Base-by-base conservation (phyloP, 2,329 filamentous ascomycete species). In the Samsoniella hepiali region DNA sequence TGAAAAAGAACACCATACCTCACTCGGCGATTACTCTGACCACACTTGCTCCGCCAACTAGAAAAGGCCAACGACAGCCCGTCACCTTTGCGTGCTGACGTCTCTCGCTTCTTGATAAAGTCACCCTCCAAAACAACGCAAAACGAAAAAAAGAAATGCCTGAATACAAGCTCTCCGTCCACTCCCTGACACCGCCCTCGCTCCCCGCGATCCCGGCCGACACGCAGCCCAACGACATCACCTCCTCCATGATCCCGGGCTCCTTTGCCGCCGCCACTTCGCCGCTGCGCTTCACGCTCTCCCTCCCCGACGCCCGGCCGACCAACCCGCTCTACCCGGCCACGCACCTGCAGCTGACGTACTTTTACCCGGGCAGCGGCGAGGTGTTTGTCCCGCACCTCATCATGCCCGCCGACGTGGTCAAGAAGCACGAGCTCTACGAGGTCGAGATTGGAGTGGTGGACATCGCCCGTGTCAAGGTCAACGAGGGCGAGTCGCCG, bases 401-500 rank as follows among this genome's bases (percentile, higher is more conserved):
- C 40, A 57, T 45, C 27, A 34, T 22, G 38, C 54, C 54, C 1
- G 7, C n/a, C 3, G 38, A 45, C 9, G 2, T 45, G 27, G 31
- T 22, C 54, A 45, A 57, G 40, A 9, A 27, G 15, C 13, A 22
- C 38, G 36, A 7, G 22, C 15, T 45, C 27, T 57, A 45, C 27
- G 31, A 45, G 13, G 40, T 57, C 15, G 38, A 45, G 31, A 29
- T 57, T 17, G 29, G 38, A 27, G 40, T 40, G 54, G 27, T 5
- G 1, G 29, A 34, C 9, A 45, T 57, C 7, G 11, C 8, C 7
- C 54, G 54, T 15, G 54, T 34, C 54, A 57, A 57, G 54, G 40
- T 57, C 54, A 57, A 57, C 54, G 54, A 57, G 38, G 38, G 40
- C 54, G 54, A 45, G 54, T 32, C 54, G 7, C 54, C 54, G 9